phyloP scores from a whole-genome alignment of 1,284 basidiomycete genomes.

The Lignosus rhinocerotis region DNA sequence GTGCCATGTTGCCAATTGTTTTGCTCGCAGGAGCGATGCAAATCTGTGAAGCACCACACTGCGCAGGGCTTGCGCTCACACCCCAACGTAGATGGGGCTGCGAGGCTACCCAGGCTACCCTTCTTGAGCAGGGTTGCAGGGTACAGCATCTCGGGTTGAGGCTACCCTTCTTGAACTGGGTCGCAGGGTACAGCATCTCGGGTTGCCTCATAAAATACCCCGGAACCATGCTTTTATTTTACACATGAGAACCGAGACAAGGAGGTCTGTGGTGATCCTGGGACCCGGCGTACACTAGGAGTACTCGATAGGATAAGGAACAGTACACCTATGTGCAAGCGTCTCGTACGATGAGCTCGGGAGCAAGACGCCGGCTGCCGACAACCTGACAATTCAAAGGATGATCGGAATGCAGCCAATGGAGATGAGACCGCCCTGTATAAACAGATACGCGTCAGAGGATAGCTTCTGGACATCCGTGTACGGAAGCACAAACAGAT shows the following conservation, averaged over 20 bases:
- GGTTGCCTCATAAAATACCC: too few species aligned
- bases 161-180: too few species aligned
- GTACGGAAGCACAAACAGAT: not conserved
- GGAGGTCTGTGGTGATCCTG: too few species aligned
- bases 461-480: not conserved
- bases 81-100: too few species aligned
- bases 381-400: not conserved
- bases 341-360: not conserved
- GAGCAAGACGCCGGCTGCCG: not conserved
- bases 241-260: too few species aligned
- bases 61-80: too few species aligned
- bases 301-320: not conserved
- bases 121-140: too few species aligned
- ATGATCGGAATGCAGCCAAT: constrained; percentile 24
- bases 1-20: not conserved
- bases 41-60: not conserved
- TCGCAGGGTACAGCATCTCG: too few species aligned
- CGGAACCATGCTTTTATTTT: too few species aligned
- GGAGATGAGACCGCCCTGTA: constrained; percentile 23
- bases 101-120: too few species aligned
- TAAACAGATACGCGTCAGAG: not conserved
- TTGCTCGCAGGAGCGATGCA: not conserved
- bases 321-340: not conserved
- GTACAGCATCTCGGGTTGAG: too few species aligned
- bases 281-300: not conserved